Conservation (phyloP, 2,329 filamentous ascomycete species). For the Pyrenophora tritici-repentis region DNA sequence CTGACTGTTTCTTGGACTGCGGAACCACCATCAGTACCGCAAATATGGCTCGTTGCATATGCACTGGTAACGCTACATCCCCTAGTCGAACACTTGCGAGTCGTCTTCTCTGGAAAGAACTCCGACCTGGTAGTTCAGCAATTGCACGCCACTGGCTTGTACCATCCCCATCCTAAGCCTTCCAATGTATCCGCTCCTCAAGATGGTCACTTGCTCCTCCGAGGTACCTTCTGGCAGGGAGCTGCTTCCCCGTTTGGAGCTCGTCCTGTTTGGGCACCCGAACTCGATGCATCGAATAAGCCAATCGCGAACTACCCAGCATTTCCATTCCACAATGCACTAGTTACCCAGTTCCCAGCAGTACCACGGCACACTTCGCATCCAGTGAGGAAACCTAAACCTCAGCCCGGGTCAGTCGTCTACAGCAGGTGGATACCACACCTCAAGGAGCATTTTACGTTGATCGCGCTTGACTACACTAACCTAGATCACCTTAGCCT, state of each 20-base stretch:
- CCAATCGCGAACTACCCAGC: slow-evolving; percentile 50
- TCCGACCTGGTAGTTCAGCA: slow-evolving; percentile 48
- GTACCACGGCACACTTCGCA: slow-evolving; percentile 66
- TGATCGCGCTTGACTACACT: slow-evolving; percentile 71
- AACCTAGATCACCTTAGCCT: slow-evolving; percentile 68
- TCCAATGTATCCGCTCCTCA: slow-evolving; percentile 42
- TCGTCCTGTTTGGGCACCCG: slow-evolving; percentile 49
- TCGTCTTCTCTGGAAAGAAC: slow-evolving; percentile 47
- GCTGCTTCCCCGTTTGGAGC: slow-evolving; percentile 50
- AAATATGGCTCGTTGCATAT: slow-evolving; percentile 56
- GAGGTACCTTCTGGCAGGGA: slow-evolving; percentile 56
- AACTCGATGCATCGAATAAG: slow-evolving; percentile 42
- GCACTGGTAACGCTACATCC: slow-evolving; percentile 53
- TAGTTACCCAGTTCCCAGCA: slow-evolving; percentile 55
- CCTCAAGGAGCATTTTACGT: slow-evolving; percentile 75
- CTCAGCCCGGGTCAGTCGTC: slow-evolving; percentile 68
- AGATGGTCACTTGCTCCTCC: slow-evolving; percentile 55
- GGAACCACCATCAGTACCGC: slow-evolving; percentile 49
- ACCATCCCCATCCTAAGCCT: slow-evolving; percentile 48
- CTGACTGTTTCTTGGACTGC: slow-evolving; percentile 51
- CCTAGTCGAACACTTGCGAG: slow-evolving; percentile 52
- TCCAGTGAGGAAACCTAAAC: slow-evolving; percentile 73
- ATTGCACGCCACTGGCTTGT: slow-evolving; percentile 51
- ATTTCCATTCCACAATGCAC: slow-evolving; percentile 51
- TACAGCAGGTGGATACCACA: slow-evolving; percentile 82